Percentiles rank a stretch among this genome's conserved stretches.
Evolutionary conservation across 148 eudicot species (phyloP).

Genomic region (Rhododendron kiyosumense): DNA sequence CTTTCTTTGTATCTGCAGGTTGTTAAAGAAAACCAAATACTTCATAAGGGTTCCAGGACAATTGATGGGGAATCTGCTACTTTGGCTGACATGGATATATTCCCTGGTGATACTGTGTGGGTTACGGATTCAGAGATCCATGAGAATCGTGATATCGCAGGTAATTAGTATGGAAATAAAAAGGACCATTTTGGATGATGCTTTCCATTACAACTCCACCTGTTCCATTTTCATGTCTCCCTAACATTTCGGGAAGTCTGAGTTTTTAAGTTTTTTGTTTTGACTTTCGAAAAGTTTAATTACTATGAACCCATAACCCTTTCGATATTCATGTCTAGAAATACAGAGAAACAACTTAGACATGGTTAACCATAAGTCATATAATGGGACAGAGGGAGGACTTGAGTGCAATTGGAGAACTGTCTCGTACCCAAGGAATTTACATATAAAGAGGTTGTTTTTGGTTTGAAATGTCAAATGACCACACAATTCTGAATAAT

Average conservation of each 20-base stretch:
- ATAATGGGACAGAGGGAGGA: background rate
- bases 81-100: slow-evolving; percentile 76
- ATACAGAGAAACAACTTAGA: background rate
- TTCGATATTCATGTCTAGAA: background rate
- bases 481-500: background rate
- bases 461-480: background rate
- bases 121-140: slow-evolving; percentile 90
- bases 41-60: slow-evolving; percentile 74
- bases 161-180: slow-evolving; percentile 30
- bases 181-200: background rate
- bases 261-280: background rate
- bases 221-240: background rate
- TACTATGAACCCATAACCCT: background rate
- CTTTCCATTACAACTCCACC: background rate
- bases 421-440: background rate
- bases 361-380: background rate
- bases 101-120: slow-evolving; percentile 89
- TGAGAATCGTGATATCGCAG: slow-evolving; percentile 94
- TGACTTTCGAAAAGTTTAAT: background rate
- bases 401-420: background rate
- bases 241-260: background rate
- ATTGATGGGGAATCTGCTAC: slow-evolving; percentile 77
- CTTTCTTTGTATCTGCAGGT: slow-evolving; percentile 44
- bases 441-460: background rate
- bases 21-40: slow-evolving; percentile 94